phyloP scores from a whole-genome alignment of 1,139 yeast species.

The Blastobotrys indianensis region DNA sequence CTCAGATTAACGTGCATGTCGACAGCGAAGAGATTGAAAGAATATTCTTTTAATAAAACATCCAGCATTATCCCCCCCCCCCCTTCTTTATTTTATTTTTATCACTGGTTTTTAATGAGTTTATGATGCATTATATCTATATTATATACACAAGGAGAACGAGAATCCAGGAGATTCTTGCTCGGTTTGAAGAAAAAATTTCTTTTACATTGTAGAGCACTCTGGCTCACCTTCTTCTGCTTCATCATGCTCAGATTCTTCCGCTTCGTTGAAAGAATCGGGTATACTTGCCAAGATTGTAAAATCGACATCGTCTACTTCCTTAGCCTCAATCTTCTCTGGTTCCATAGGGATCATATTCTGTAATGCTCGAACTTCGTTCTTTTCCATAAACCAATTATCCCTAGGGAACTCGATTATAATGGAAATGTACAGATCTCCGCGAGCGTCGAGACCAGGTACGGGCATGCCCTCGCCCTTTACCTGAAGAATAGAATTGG shows the following conservation, averaged over 20 bases:
- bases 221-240: slow-evolving; percentile 19
- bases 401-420: slow-evolving; percentile 80
- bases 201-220: slow-evolving; percentile 22
- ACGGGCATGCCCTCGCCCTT: slow-evolving; percentile 85
- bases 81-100: not conserved
- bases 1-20: slow-evolving; percentile 7
- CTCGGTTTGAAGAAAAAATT: not conserved
- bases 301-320: slow-evolving; percentile 25
- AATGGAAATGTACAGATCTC: slow-evolving; percentile 68
- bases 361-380: slow-evolving; percentile 24
- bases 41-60: not conserved
- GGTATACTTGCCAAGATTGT: slow-evolving; percentile 3
- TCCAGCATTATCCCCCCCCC: not conserved
- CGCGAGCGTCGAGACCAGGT: slow-evolving; percentile 40
- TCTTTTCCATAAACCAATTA: slow-evolving; percentile 29
- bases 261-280: slow-evolving; percentile 9
- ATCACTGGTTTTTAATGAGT: not conserved
- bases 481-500: slow-evolving; percentile 64
- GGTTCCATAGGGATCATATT: slow-evolving; percentile 22
- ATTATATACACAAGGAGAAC: not conserved
- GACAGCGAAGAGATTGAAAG: slow-evolving; percentile 4
- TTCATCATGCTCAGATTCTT: slow-evolving; percentile 6
- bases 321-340: slow-evolving; percentile 14
- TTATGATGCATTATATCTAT: not conserved
- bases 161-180: not conserved